phyloP scores from a whole-genome alignment of 2,329 filamentous ascomycete species.

The Phaeomoniella chlamydospora region DNA sequence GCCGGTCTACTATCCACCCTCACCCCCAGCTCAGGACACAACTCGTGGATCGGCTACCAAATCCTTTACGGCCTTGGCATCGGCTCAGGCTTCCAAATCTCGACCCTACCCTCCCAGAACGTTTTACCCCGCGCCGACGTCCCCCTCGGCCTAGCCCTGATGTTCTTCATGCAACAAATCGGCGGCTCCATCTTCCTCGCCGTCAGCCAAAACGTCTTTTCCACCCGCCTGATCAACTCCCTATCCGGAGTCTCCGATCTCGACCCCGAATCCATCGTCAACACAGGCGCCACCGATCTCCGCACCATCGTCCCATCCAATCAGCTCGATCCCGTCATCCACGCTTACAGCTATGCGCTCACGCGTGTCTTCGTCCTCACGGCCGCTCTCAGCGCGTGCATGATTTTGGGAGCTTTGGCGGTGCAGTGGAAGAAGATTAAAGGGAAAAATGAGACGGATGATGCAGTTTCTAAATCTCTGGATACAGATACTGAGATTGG shows the following conservation, averaged over 20 bases:
- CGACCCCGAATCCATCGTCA: constrained; percentile 5
- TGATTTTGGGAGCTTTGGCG: constrained; percentile 10
- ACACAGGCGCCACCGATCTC: constrained; percentile 10
- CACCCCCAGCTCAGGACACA: constrained; percentile 8
- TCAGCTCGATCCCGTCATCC: constrained; percentile 8
- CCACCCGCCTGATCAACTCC: constrained; percentile 6
- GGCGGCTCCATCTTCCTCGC: constrained; percentile 10
- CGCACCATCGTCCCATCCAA: constrained; percentile 10
- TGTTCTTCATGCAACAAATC: constrained; percentile 11
- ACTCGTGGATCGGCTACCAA: constrained; percentile 18
- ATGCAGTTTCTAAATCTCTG: neutral
- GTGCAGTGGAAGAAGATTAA: constrained; percentile 14
- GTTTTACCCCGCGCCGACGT: constrained; percentile 14
- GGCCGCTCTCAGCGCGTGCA: constrained; percentile 6
- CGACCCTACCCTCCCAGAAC: constrained; percentile 12
- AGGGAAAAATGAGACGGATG: constrained; percentile 1
- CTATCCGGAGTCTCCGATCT: constrained; percentile 7
- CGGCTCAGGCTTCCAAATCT: constrained; percentile 14
- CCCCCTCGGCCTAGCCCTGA: constrained; percentile 9
- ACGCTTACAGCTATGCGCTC: constrained; percentile 14
- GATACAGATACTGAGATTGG: neutral
- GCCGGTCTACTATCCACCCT: constrained; percentile 17
- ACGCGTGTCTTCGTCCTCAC: constrained; percentile 14
- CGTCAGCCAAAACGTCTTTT: constrained; percentile 13
- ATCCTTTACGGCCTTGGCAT: constrained; percentile 16